phyloP scores from a whole-genome alignment of 306 rosid genomes.

The Biancaea sappan region DNA sequence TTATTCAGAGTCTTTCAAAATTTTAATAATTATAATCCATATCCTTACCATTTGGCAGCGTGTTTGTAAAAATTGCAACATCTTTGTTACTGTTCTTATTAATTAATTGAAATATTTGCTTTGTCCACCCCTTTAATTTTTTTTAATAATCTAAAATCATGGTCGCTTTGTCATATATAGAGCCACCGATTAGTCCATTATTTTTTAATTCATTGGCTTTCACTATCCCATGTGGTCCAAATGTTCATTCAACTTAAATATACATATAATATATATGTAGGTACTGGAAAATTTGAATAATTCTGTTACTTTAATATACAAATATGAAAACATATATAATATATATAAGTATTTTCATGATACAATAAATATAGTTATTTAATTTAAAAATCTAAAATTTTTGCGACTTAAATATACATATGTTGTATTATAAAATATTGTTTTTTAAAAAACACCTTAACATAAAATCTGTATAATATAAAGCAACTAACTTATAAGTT shows the following conservation, averaged over 20 bases:
- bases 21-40: not conserved
- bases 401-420: no score
- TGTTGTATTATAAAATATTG: no score
- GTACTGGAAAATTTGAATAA: no score
- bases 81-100: not conserved
- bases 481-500: not conserved
- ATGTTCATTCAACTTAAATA: not conserved
- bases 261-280: no score
- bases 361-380: no score
- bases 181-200: not conserved
- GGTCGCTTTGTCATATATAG: no score
- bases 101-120: not conserved
- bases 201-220: constrained; percentile 11
- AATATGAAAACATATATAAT: no score
- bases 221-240: constrained; percentile 30
- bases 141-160: no score
- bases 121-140: no score
- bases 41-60: not conserved
- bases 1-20: not conserved
- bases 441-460: not conserved
- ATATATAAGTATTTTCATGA: not conserved
- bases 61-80: not conserved
- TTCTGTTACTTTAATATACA: no score
- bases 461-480: not conserved
- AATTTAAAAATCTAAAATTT: no score